Evolutionary conservation across 2,329 filamentous ascomycete genomes (phyloP).

Genomic region (Westerdykella aurantiaca): DNA sequence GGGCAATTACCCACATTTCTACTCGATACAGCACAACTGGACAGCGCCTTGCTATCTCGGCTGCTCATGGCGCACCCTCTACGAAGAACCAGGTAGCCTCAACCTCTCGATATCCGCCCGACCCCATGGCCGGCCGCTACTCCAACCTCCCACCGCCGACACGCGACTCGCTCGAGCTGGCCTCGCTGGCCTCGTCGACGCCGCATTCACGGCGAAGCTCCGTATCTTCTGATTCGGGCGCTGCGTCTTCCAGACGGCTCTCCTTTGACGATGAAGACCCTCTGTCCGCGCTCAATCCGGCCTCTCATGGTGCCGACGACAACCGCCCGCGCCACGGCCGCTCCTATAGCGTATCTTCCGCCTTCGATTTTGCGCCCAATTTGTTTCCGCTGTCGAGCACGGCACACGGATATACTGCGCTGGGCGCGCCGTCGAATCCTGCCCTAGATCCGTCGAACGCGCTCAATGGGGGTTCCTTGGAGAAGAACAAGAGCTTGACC

Average conservation of each 20-base stretch:
- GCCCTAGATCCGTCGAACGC: conserved; percentile 51
- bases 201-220: conserved; percentile 60
- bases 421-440: conserved; percentile 66
- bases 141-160: conserved; percentile 39
- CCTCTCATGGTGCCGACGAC: conserved; percentile 40
- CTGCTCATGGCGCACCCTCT: conserved; percentile 23
- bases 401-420: conserved; percentile 68
- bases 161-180: conserved; percentile 93
- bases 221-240: conserved; percentile 66
- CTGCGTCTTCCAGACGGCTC: conserved; percentile 84
- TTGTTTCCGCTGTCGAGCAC: conserved; percentile 89
- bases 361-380: conserved; percentile 91
- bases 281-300: conserved; percentile 53
- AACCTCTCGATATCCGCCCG: conserved; percentile 3
- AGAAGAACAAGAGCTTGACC: conserved; percentile 93
- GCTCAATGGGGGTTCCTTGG: conserved; percentile 70
- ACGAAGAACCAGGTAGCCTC: conserved; percentile 13
- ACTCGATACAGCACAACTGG: neutral
- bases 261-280: conserved; percentile 87
- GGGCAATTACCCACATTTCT: too few relatives aligned
- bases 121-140: conserved; percentile 36
- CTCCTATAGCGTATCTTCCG: conserved; percentile 84
- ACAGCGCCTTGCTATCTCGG: conserved; percentile 7
- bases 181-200: conserved; percentile 84
- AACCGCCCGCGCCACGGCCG: conserved; percentile 49